phyloP scores from a whole-genome alignment of 257 asterid species.

The Parsonsia alboflavescens region DNA sequence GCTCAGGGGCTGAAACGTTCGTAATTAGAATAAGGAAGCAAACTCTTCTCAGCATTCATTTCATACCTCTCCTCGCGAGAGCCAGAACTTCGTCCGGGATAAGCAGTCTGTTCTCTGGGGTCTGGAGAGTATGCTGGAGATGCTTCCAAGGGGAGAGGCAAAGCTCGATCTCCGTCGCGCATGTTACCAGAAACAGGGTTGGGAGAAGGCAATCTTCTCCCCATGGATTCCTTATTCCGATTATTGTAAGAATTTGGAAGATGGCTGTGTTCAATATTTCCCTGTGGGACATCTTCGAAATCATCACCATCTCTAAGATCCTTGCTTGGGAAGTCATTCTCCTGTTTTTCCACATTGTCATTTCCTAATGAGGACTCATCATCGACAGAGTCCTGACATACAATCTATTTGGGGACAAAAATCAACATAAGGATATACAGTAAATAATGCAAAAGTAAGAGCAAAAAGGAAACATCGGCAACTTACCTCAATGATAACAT shows the following conservation, averaged over 20 bases:
- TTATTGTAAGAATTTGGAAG: conserved; percentile 40
- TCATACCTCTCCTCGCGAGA: conserved; percentile 56
- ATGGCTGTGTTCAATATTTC: conserved; percentile 35
- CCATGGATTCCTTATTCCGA: conserved; percentile 37
- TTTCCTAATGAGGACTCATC: conserved; percentile 29
- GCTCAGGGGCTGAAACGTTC: not conserved
- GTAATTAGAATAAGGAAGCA: not conserved
- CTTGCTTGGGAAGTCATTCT: conserved; percentile 29
- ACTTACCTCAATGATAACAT: conserved; percentile 74
- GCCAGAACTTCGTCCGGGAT: conserved; percentile 30
- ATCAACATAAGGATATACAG: conserved; percentile 7
- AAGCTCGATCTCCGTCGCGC: conserved; percentile 36
- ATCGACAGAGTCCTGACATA: conserved; percentile 55
- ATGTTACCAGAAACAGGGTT: conserved; percentile 27
- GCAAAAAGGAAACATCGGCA: not conserved
- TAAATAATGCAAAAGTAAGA: not conserved
- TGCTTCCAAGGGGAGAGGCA: conserved; percentile 32
- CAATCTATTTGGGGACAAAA: conserved; percentile 49
- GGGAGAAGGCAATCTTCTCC: conserved; percentile 40
- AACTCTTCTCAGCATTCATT: conserved; percentile 4
- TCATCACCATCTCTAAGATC: conserved; percentile 48
- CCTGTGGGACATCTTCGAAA: conserved; percentile 45
- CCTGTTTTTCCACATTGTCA: conserved; percentile 48
- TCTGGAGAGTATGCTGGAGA: conserved; percentile 27
- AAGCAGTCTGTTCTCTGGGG: conserved; percentile 29